phyloP scores from a whole-genome alignment of 2,329 filamentous ascomycete genomes.

The Botrytis galanthina region DNA sequence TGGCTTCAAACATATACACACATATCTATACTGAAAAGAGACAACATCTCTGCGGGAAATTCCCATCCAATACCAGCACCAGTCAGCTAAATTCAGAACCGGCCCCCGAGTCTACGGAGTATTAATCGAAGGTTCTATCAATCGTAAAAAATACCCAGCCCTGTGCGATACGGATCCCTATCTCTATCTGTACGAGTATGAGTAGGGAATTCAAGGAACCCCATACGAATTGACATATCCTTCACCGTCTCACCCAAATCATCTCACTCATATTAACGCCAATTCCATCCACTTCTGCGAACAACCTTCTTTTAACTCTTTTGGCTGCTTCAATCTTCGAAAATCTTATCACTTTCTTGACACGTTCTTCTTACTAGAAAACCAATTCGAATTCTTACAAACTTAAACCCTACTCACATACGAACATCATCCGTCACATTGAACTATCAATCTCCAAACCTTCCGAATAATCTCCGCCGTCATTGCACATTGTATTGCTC shows the following conservation, averaged over 20 bases:
- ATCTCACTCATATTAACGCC: conserved; percentile 13
- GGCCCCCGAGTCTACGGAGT: conserved; percentile 5
- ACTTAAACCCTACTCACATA: neutral
- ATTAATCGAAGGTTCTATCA: neutral
- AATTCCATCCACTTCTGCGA: neutral
- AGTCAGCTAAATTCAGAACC: neutral
- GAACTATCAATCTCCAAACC: conserved; percentile 14
- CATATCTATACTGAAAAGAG: neutral
- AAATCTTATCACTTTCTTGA: neutral
- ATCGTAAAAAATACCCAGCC: neutral
- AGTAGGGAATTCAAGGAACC: neutral
- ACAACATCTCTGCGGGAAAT: neutral
- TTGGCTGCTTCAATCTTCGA: neutral
- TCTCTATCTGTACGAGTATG: neutral
- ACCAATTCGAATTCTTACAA: neutral
- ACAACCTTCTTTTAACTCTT: neutral
- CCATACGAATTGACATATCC: conserved; percentile 9
- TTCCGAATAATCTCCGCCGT: neutral
- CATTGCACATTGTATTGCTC: neutral
- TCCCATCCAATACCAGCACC: neutral
- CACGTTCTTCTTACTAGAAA: neutral
- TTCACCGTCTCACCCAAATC: conserved; percentile 19
- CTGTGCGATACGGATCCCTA: neutral
- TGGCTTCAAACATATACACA: neutral
- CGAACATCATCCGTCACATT: neutral